Evolutionary conservation across 2,329 filamentous ascomycete species (phyloP), one percentile per base, ranked within the genome.

Genomic region (Tricladium varicosporioides): DNA sequence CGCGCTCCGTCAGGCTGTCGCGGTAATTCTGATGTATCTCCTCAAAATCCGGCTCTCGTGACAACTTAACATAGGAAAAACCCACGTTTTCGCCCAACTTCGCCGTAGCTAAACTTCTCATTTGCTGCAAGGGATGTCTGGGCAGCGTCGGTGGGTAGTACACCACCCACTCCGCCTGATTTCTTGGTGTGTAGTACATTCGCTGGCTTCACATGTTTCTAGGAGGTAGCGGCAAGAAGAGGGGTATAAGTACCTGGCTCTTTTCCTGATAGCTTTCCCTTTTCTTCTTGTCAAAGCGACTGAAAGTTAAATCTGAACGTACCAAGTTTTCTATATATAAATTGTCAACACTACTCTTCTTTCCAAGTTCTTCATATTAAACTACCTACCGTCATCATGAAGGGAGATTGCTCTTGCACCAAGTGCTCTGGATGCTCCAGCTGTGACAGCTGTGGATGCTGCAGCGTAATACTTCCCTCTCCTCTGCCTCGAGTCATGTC

Each of bases 371-470:
- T 14, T 31, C 19, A 19, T 43, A 15, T 5, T 50, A 27, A 14
- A 9, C 13, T 16, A 9, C 18, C 42, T 7, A 54, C 32, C 16
- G 45, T 16, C 32, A 54, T 10, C 32, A 54, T 54, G 52, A 33
- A 36, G 18, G 22, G 40, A 54, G 46, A 54, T 8, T 54, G 52
- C 32, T 22, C 45, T 27, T 54, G 52, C 31, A 36, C 52, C 11
- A 54, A 45, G 31, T 54, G 52, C 32, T 19, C 18, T 19, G 47
- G 52, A 31, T 45, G 52, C 18, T n/a, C 16, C 22, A 32, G 11
- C 18, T 54, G 52, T 19, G 22, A 2, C 13, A 45, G 52, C 18
- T 54, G 52, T 33, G 48, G 45, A 19, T 54, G 52, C 46, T 54
- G 52, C 13, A n/a, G 15, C 16, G 52, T 54, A 54, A 36, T 11